Base-by-base conservation (phyloP, 2,329 filamentous ascomycete genomes). In the Aureobasidium sp. region DNA sequence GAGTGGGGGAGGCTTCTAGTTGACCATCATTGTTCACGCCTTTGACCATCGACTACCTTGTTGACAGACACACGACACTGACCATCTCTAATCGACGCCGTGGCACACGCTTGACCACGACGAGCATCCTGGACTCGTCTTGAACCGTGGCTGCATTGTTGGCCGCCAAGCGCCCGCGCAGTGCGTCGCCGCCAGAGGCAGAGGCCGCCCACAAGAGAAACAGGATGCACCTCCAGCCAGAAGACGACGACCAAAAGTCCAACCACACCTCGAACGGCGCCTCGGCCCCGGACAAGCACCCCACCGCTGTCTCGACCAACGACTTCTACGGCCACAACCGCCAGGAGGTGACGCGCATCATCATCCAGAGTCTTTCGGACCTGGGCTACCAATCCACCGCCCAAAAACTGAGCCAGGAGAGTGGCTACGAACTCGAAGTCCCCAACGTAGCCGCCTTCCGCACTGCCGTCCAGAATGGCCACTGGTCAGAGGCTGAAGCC, bases 311-410 rank as follows among this genome's bases (percentile, higher is more conserved):
- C 25, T 5, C 25, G 21, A 16, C 25, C 30, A 30, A 41, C 44
- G 32, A 49, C 5, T 97, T 95, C 73, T 88, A 86, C 70, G 92
- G 91, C 21, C 93, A 97, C 71, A 85, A 94, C 71, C 85, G 91
- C 71, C 91, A 96, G 78, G 93, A 99, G 77, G 88, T 97, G 48
- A 96, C 93, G 5, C 83, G 94, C 59, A 88, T 97, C 65, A 76
- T 99, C 68, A 94, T 99, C 69, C 94, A 99, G 75, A 89, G 91
- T 39, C 77, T 99, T 66, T 84, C 86, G 29, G 93, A 97, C 72
- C 81, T 99, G 77, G 94, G 94, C 2, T 97, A 97, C 71, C 80
- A 86, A 63, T 79, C 80, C 13, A 89, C 93, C 13, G 93, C 94
- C 29, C 81, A 84, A 48, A 85, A 82, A 64, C 79, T 99, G 62